Evolutionary conservation across 2,329 filamentous ascomycete genomes (phyloP).

Genomic region (Verticillium zaregamsianum): DNA sequence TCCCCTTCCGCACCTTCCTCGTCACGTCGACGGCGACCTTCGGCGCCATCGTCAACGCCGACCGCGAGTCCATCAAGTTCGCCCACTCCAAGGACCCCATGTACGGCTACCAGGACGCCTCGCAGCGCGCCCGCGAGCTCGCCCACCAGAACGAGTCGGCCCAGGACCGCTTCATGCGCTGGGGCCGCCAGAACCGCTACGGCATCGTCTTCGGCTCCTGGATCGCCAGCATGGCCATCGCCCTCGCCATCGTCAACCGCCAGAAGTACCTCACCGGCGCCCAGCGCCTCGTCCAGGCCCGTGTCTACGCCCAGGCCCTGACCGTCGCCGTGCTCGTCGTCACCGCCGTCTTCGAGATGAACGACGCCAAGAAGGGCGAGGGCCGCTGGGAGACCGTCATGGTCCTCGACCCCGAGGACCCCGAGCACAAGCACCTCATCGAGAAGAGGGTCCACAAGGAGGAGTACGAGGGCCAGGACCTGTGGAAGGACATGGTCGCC

Average conservation of each 20-base stretch:
- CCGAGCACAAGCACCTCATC: slow-evolving; percentile 75
- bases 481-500: slow-evolving; percentile 91
- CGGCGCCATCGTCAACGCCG: slow-evolving; percentile 81
- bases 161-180: slow-evolving; percentile 62
- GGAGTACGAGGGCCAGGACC: slow-evolving; percentile 81
- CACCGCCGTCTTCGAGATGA: slow-evolving; percentile 75
- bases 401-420: slow-evolving; percentile 76
- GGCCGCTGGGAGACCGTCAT: slow-evolving; percentile 82
- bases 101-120: slow-evolving; percentile 60
- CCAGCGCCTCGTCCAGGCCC: slow-evolving; percentile 91
- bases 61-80: slow-evolving; percentile 62
- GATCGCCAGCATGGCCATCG: slow-evolving; percentile 73
- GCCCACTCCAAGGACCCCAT: slow-evolving; percentile 67
- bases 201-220: slow-evolving; percentile 78
- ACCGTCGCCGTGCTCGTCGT: slow-evolving; percentile 81
- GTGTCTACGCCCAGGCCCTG: slow-evolving; percentile 88
- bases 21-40: slow-evolving; percentile 80
- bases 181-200: slow-evolving; percentile 79
- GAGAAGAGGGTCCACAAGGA: slow-evolving; percentile 88
- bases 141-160: slow-evolving; percentile 52
- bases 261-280: slow-evolving; percentile 68
- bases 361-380: slow-evolving; percentile 70
- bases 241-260: slow-evolving; percentile 71
- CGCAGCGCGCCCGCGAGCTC: slow-evolving; percentile 51
- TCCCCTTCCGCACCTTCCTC: slow-evolving; percentile 90